These are phyloP conservation scores for Chimonanthus praecox DNA, from an alignment of 164 flowering plant species.

Conservation along the genomic window DNA sequence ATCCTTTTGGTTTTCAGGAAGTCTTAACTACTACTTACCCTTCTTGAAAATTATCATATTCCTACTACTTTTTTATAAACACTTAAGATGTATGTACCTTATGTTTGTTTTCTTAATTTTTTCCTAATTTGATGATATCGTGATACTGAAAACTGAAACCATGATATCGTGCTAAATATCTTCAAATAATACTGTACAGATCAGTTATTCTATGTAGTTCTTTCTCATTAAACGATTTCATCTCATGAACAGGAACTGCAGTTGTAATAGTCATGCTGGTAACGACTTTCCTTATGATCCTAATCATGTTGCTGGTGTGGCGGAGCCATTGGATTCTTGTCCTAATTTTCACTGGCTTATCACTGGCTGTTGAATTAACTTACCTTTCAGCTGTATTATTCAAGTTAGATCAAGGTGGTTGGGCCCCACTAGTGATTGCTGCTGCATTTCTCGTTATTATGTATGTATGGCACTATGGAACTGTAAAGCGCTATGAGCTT, in stretches of 20 bases:
- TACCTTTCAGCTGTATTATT: conserved; percentile 79
- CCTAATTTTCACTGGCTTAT: conserved; percentile 48
- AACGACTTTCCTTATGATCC: conserved; percentile 74
- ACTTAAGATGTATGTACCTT: too few species aligned
- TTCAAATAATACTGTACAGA: too few species aligned
- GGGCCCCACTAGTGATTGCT: conserved; percentile 95
- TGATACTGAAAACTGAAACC: too few species aligned
- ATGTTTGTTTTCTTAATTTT: too few species aligned
- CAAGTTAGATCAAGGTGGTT: conserved; percentile 95
- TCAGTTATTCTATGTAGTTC: too few species aligned
- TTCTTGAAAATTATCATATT: too few species aligned
- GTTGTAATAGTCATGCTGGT: conserved; percentile 82
- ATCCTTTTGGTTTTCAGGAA: too few species aligned
- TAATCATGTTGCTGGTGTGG: conserved; percentile 88
- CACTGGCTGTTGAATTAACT: conserved; percentile 58
- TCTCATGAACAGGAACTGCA: conserved; percentile 60
- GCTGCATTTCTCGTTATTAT: conserved; percentile 72
- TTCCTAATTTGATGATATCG: too few species aligned
- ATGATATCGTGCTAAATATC: too few species aligned
- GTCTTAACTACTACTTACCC: too few species aligned
- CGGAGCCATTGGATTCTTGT: conserved; percentile 85
- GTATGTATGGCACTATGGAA: conserved; percentile 95
- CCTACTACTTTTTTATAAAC: too few species aligned
- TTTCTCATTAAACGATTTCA: not conserved
- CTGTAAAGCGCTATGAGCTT: conserved; percentile 77